Base-by-base conservation (phyloP, 495 filamentous ascomycete genomes). In the Xylaria venustula region DNA sequence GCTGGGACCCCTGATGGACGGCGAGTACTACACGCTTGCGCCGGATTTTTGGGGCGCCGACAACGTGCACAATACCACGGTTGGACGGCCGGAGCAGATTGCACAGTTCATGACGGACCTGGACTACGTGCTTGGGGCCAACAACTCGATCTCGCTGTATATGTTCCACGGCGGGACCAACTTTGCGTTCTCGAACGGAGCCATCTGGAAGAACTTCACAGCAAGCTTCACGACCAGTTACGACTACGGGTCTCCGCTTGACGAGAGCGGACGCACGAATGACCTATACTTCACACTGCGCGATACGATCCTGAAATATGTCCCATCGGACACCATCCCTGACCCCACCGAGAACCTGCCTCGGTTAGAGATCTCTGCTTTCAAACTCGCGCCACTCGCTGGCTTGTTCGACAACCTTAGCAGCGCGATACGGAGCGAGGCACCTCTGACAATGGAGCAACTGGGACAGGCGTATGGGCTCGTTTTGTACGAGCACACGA, bases 121-220 rank as follows among this genome's bases (percentile, higher is more conserved):
- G 7, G 67, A 71, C 26, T 76, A 66, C 61, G 73, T 78, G 46
- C 69, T 81, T 19, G 64, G 63, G 6, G 71, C 72, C 25, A 71
- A 74, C 22, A 70, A 68, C 17, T 77, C 75, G 8, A 78, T 81
- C 53, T 80, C 69, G 60, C 41, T 80, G 23, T 80, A 79, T 57
- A 81, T 80, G 79, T 77, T 80, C 47, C 79, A 81, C 60, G 78
- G 78, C 9, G 77, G 77, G 1, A 80, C 75, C 0, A 80, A 79
- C 37, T 81, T 76, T 52, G 79, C 72, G 0, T 79, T 78, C 58
- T 62, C 71, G 23, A 79, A 77, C 53, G 79, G 79, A 19, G 75
- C 76, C 17, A 62, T 76, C 1, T 80, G 77, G 77, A 67, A 65
- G 44, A 69, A 74, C 46, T 58, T 65, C 11, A 63, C 73, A 26